Evolutionary conservation across 2,329 filamentous ascomycete species (phyloP), one percentile per base, ranked within the genome.

Genomic region (Stagonosporopsis vannaccii): DNA sequence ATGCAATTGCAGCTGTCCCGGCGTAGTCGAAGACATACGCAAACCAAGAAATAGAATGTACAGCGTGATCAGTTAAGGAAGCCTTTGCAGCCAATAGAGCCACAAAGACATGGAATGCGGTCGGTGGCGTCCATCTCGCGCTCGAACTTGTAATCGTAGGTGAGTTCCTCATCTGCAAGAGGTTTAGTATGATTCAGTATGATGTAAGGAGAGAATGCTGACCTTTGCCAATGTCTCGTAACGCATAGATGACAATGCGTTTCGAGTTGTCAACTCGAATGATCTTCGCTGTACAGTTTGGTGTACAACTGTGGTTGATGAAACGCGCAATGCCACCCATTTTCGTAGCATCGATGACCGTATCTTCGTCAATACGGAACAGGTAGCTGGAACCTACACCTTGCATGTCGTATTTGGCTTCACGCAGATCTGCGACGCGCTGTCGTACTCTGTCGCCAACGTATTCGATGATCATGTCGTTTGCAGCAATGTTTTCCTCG

Each of bases 391-490:
- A 97, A 56, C 95, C 95, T 62, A 99, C 97, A 47, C 95, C 95
- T 73, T 95, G 97, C 81, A 95, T 94, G 62, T 97, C 86, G 76
- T 99, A 99, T 57, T 89, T 87, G 63, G 89, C 87, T 80, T 99
- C 95, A 53, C 95, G 89, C 73, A 98, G 87, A 77, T 99, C 95
- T n/a, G 95, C 93, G 58, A 99, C 95, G 71, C 96, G 92, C 77
- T 99, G 95, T 54, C 95, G 87, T 33, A 99, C 92, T 76, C 97
- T 95, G 79, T 99, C 95, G 58, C 95, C 95, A 11, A 99, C 95
- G 74, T 99, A 99, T 79, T 99, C 95, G 72, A 99, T 99, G 74
- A 99, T 99, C 92, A 99, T 97, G 78, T 99, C 95, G 75, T 97
- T 96, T 75, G 94, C 92, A 58, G 90, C 86, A 62, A 99, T 99